Conservation (phyloP, 2,329 filamentous ascomycete species). For the Hypoxylon sp. region DNA sequence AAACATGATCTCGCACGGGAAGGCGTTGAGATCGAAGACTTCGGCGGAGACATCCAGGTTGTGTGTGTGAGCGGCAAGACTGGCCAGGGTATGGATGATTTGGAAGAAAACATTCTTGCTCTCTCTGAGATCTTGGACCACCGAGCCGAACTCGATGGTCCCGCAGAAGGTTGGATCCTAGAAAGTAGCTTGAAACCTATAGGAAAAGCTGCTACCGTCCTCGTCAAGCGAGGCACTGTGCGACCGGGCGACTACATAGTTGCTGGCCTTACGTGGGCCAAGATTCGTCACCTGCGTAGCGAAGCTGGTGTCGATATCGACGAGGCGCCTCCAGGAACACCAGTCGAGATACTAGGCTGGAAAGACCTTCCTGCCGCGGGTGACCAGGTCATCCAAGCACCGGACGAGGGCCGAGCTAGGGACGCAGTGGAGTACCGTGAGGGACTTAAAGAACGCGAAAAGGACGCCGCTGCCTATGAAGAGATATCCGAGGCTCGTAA, state of each 20-base stretch:
- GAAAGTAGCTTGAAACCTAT: slow-evolving; percentile 90
- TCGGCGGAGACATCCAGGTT: slow-evolving; percentile 92
- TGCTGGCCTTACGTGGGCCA: slow-evolving; percentile 89
- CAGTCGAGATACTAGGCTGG: slow-evolving; percentile 97
- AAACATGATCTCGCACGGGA: slow-evolving; percentile 88
- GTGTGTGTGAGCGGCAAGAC: slow-evolving; percentile 95
- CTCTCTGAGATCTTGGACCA: slow-evolving; percentile 93
- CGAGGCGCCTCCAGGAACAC: slow-evolving; percentile 87
- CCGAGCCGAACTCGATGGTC: slow-evolving; percentile 81
- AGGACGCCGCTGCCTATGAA: slow-evolving; percentile 83
- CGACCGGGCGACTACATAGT: slow-evolving; percentile 85
- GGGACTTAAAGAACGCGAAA: slow-evolving; percentile 78
- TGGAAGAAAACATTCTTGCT: slow-evolving; percentile 91
- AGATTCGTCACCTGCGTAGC: slow-evolving; percentile 86
- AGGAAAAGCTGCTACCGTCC: slow-evolving; percentile 88
- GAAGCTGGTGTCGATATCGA: slow-evolving; percentile 81
- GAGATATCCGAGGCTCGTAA: slow-evolving; percentile 78
- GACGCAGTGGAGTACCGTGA: slow-evolving; percentile 82
- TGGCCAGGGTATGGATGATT: slow-evolving; percentile 87
- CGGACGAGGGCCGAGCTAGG: slow-evolving; percentile 83
- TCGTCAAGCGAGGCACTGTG: slow-evolving; percentile 90
- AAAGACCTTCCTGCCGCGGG: slow-evolving; percentile 85
- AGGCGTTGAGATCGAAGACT: slow-evolving; percentile 94
- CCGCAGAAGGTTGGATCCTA: slow-evolving; percentile 92
- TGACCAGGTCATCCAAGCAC: slow-evolving; percentile 87